A percentile compares a stretch with the other conserved stretches of the same genome.
phyloP scores from a whole-genome alignment of 495 filamentous ascomycete genomes.

The Xylaria castorea region DNA sequence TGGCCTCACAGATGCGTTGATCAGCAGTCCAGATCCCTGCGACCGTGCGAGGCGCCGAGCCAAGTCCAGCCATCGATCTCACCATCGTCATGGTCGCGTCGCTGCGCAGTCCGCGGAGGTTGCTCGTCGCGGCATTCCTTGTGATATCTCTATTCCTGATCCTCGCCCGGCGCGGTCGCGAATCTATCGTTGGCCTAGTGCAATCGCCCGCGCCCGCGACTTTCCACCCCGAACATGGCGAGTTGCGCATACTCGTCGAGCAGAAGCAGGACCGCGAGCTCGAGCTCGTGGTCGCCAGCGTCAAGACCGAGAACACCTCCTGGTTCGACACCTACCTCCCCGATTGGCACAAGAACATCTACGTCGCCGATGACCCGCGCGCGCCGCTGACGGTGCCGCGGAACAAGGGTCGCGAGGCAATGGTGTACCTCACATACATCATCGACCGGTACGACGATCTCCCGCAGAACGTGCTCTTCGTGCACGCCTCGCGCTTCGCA shows the following conservation, averaged over 20 bases:
- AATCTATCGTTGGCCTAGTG: not conserved
- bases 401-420: slow-evolving; percentile 69
- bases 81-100: slow-evolving; percentile 15
- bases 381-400: slow-evolving; percentile 51
- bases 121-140: slow-evolving; percentile 11
- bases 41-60: slow-evolving; percentile 16
- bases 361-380: slow-evolving; percentile 54
- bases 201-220: not conserved
- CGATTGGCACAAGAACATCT: slow-evolving; percentile 53
- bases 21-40: slow-evolving; percentile 1
- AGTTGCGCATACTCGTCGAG: not conserved
- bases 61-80: slow-evolving; percentile 2
- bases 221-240: not conserved
- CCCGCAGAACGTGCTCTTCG: slow-evolving; percentile 64
- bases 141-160: slow-evolving; percentile 6
- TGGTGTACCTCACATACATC: slow-evolving; percentile 67
- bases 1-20: not conserved
- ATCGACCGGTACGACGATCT: slow-evolving; percentile 70
- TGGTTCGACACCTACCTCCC: slow-evolving; percentile 47
- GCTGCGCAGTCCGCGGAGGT: slow-evolving; percentile 19
- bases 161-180: not conserved
- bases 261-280: slow-evolving; percentile 30
- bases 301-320: slow-evolving; percentile 40
- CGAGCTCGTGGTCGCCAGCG: slow-evolving; percentile 49
- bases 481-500: slow-evolving; percentile 66